Percentiles rank a stretch among this genome's conserved stretches.
Conservation (phyloP, 2,329 filamentous ascomycete species). For the Arachnopeziza araneosa region DNA sequence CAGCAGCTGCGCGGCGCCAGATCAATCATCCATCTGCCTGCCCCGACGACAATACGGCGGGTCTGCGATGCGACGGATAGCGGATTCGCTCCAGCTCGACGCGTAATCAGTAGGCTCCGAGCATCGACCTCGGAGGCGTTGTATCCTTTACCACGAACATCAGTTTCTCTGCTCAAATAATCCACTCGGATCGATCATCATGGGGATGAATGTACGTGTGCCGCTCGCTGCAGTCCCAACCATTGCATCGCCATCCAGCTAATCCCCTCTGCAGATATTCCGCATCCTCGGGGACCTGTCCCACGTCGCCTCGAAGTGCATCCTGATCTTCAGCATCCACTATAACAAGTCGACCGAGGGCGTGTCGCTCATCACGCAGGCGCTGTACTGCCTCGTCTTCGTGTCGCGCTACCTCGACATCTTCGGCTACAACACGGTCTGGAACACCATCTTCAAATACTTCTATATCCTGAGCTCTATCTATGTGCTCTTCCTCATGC, state of each 20-base stretch:
- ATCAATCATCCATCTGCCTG: too few relatives aligned
- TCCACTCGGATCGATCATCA: neutral
- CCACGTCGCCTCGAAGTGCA: conserved; percentile 81
- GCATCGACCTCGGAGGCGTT: too few relatives aligned
- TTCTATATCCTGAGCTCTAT: conserved; percentile 81
- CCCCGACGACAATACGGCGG: too few relatives aligned
- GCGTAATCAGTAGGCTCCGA: neutral
- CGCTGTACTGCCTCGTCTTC: conserved; percentile 83
- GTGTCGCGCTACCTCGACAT: conserved; percentile 81
- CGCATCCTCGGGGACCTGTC: conserved; percentile 78
- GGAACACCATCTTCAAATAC: conserved; percentile 81
- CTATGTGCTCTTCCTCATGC: conserved; percentile 86
- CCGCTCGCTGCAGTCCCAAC: too few relatives aligned
- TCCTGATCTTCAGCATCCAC: conserved; percentile 87
- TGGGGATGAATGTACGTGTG: neutral
- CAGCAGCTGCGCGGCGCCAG: neutral
- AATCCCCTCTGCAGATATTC: conserved; percentile 41
- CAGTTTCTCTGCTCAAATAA: too few relatives aligned
- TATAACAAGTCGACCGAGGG: conserved; percentile 83
- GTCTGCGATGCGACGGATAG: too few relatives aligned
- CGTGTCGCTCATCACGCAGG: conserved; percentile 86
- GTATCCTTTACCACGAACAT: too few relatives aligned
- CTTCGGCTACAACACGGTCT: conserved; percentile 51
- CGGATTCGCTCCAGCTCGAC: neutral
- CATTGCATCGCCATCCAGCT: too few relatives aligned